phyloP scores from a whole-genome alignment of 1,139 yeast genomes.

The Yamadazyma sp. region DNA sequence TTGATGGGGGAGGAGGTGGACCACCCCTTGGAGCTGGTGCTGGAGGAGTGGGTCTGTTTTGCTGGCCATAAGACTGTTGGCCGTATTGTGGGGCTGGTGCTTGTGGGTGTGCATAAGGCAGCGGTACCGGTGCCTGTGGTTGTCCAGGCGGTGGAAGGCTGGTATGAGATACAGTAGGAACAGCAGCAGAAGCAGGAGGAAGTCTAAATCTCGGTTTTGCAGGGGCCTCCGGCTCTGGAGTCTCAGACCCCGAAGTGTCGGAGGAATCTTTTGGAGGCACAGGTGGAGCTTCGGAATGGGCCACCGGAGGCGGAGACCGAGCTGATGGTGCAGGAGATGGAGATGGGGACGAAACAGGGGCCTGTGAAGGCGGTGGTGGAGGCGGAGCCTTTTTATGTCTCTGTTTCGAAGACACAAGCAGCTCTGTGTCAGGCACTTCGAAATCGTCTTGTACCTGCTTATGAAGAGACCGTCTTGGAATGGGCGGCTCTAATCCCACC shows the following conservation, averaged over 20 bases:
- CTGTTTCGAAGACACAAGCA: slow-evolving; percentile 3
- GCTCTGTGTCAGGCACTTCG: slow-evolving; percentile 8
- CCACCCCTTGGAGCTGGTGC: slow-evolving; percentile 1
- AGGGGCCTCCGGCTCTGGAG: slow-evolving; percentile 9
- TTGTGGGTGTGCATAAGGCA: background rate
- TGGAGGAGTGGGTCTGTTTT: slow-evolving; percentile 2
- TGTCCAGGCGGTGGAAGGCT: slow-evolving; percentile 16
- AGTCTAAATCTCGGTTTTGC: slow-evolving; percentile 24
- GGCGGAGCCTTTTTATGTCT: slow-evolving; percentile 45
- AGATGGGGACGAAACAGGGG: slow-evolving; percentile 14
- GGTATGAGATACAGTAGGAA: slow-evolving; percentile 35
- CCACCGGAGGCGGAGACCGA: slow-evolving; percentile 12
- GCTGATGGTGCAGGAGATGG: slow-evolving; percentile 15
- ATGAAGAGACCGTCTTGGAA: slow-evolving; percentile 59
- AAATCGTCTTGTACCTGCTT: slow-evolving; percentile 13
- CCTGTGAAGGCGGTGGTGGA: slow-evolving; percentile 49
- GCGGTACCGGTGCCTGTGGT: no score
- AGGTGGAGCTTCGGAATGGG: slow-evolving; percentile 14
- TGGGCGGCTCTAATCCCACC: slow-evolving; percentile 83
- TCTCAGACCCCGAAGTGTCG: slow-evolving; percentile 8
- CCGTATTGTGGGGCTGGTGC: background rate
- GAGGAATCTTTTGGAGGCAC: slow-evolving; percentile 7
- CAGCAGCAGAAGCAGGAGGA: slow-evolving; percentile 26
- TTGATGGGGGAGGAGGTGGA: slow-evolving; percentile 22
- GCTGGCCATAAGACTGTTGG: no score